Evolutionary conservation across 192 early-diverging fungal genomes (phyloP).

Genomic region (Umbelopsis vinacea): DNA sequence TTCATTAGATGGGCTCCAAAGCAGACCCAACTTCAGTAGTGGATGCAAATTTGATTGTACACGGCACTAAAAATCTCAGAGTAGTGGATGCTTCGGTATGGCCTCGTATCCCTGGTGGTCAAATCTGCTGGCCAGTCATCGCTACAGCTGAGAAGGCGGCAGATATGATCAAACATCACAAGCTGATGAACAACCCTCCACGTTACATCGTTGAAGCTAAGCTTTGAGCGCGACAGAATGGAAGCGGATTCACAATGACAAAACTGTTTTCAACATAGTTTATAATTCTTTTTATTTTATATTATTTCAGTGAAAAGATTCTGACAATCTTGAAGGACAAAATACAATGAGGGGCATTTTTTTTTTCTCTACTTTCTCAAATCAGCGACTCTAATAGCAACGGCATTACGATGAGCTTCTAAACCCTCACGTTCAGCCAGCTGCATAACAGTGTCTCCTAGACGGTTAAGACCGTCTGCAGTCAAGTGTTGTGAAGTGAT

Average conservation of each 20-base stretch:
- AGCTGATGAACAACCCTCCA: background rate
- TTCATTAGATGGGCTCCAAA: conserved; percentile 1
- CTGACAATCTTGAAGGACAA: background rate
- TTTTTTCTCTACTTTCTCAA: conserved; percentile 45
- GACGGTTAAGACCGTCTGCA: conserved; percentile 79
- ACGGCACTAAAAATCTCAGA: conserved; percentile 32
- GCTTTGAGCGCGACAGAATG: background rate
- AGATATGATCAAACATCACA: conserved; percentile 30
- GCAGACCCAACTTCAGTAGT: conserved; percentile 15
- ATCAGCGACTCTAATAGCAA: conserved; percentile 84
- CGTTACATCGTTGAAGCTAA: background rate
- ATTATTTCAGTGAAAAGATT: background rate
- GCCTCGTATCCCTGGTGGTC: conserved; percentile 24
- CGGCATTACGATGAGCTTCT: conserved; percentile 97
- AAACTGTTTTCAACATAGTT: background rate
- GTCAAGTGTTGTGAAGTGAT: conserved; percentile 95
- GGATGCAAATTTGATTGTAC: conserved; percentile 30
- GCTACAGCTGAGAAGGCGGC: conserved; percentile 37
- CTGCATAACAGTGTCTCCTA: conserved; percentile 91
- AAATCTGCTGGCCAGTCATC: conserved; percentile 24
- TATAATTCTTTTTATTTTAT: background rate
- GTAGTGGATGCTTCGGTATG: conserved; percentile 41
- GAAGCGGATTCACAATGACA: background rate
- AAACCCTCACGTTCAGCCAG: conserved; percentile 95
- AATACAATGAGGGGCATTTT: background rate